Conservation (phyloP, 805 yeast species). For the Scheffersomyces amazonensis region DNA sequence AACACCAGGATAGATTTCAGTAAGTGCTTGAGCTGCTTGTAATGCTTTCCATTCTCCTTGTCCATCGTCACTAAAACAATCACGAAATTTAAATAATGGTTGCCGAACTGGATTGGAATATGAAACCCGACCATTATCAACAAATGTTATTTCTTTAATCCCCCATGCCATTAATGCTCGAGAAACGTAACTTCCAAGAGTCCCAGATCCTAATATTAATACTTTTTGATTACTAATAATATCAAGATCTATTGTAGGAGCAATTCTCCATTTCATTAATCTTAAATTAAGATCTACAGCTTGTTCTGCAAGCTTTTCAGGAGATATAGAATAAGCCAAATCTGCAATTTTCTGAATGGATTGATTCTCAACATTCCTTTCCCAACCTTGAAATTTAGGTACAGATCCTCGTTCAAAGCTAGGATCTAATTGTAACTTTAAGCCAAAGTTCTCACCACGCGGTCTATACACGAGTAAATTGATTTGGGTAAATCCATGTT, state of each 20-base stretch:
- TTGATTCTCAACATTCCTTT: conserved; percentile 68
- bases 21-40: conserved; percentile 71
- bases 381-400: conserved; percentile 82
- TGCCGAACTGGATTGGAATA: conserved; percentile 96
- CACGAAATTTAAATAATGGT: conserved; percentile 79
- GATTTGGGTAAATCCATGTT: conserved; percentile 16
- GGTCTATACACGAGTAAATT: conserved; percentile 23
- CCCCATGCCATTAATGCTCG: conserved; percentile 95
- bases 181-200: conserved; percentile 89
- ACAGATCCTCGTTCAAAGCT: conserved; percentile 2
- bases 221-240: conserved; percentile 58
- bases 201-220: conserved; percentile 90
- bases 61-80: conserved; percentile 64
- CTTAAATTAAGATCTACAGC: conserved; percentile 88
- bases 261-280: conserved; percentile 95
- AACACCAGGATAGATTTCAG: conserved; percentile 76
- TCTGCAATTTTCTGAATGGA: conserved; percentile 83
- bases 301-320: conserved; percentile 79
- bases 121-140: conserved; percentile 86
- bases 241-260: conserved; percentile 76
- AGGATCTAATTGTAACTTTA: conserved; percentile 13
- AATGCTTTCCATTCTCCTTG: conserved; percentile 71
- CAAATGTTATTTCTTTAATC: conserved; percentile 76
- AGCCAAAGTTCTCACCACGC: conserved; percentile 12
- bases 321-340: conserved; percentile 77